A percentile compares a stretch with the other conserved stretches of the same genome.
Conservation (phyloP, 108 stramenopile genomes). For the Discostella pseudostelligera region DNA sequence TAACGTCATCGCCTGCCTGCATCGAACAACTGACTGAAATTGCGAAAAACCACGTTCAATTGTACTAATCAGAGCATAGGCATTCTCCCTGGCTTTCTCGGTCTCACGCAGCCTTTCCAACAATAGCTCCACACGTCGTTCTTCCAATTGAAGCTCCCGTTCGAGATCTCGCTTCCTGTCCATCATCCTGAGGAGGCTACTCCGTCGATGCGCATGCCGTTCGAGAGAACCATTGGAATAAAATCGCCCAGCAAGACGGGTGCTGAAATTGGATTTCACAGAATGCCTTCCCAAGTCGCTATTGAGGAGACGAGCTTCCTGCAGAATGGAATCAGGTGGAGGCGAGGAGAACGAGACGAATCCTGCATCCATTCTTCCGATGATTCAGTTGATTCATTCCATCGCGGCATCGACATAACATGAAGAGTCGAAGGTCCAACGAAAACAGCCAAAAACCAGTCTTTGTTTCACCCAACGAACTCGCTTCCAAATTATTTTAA, state of each 20-base stretch:
- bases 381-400: too few species aligned
- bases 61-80: conserved; percentile 15
- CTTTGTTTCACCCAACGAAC: too few species aligned
- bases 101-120: conserved; percentile 19
- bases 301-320: conserved; percentile 38
- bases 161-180: conserved; percentile 31
- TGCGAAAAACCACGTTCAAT: conserved; percentile 19
- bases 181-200: conserved; percentile 31
- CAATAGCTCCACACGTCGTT: conserved; percentile 24
- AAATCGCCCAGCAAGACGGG: conserved; percentile 38
- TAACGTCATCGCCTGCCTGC: conserved; percentile 21
- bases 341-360: conserved; percentile 5
- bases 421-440: too few species aligned
- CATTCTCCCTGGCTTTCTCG: conserved; percentile 23
- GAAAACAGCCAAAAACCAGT: too few species aligned
- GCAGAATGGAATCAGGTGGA: conserved; percentile 21
- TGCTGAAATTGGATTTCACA: conserved; percentile 36
- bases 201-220: conserved; percentile 30
- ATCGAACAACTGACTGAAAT: conserved; percentile 25
- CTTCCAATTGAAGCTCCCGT: conserved; percentile 23
- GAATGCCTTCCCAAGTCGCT: conserved; percentile 40
- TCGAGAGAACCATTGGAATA: conserved; percentile 42
- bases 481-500: too few species aligned
- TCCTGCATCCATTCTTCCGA: conserved; percentile 3
- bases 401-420: too few species aligned